Percentiles rank a stretch among this genome's conserved stretches.
Evolutionary conservation across 441 rosid genomes (phyloP).

Genomic region (Isatis lusitanica): DNA sequence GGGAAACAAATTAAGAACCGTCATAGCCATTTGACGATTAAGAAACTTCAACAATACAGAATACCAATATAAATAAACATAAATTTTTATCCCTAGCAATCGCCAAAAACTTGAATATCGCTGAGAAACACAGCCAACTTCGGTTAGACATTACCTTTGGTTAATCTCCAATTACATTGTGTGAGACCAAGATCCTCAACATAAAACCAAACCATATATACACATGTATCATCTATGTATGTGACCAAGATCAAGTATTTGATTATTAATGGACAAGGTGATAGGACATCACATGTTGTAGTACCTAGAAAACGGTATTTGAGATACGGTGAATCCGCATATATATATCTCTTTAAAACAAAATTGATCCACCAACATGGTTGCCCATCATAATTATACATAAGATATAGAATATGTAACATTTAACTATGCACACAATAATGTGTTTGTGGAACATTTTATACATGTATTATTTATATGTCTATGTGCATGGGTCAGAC

Average conservation of each 20-base stretch:
- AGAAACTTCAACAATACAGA: too few relatives aligned
- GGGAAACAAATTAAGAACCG: too few relatives aligned
- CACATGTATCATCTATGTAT: too few relatives aligned
- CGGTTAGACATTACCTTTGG: too few relatives aligned
- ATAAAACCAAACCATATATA: too few relatives aligned
- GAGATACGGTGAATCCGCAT: slow-evolving; percentile 37
- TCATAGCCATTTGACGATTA: too few relatives aligned
- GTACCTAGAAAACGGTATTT: slow-evolving; percentile 26
- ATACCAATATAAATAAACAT: too few relatives aligned
- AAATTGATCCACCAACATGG: slow-evolving; percentile 20
- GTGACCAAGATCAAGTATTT: not conserved
- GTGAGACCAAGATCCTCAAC: too few relatives aligned
- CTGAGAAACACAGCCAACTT: too few relatives aligned
- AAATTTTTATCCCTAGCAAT: too few relatives aligned
- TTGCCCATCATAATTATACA: slow-evolving; percentile 32
- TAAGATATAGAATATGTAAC: not conserved
- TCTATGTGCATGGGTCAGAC: not conserved
- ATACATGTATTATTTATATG: slow-evolving; percentile 9
- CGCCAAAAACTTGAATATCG: too few relatives aligned
- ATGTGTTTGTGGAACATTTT: slow-evolving; percentile 16
- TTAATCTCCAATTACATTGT: too few relatives aligned
- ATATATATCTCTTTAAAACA: slow-evolving; percentile 11
- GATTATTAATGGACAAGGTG: slow-evolving; percentile 25
- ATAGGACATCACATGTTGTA: slow-evolving; percentile 29
- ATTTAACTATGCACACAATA: slow-evolving; percentile 12